Evolutionary conservation across 441 rosid genomes (phyloP), one percentile per base, ranked within the genome.

Genomic region (Manihot esculenta): DNA sequence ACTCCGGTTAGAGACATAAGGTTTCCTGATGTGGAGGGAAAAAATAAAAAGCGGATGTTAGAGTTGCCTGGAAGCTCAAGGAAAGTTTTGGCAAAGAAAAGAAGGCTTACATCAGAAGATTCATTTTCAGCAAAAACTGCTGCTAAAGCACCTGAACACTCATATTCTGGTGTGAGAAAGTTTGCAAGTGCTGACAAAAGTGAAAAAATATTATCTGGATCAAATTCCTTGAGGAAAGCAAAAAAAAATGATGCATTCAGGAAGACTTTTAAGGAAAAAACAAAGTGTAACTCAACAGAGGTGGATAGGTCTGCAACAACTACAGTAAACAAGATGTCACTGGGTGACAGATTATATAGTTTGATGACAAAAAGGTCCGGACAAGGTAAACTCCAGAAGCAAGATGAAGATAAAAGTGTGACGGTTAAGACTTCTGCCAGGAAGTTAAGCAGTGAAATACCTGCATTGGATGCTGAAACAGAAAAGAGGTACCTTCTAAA

Each of bases 1-100:
- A 95, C 99, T 79, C 99, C 99, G 38, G 69, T 71, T 60, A 86
- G 98, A 81, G 84, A 87, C 77, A 74, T 93, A 69, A 79, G 68
- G 72, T 95, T 93, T 72, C 99, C 99, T 75, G 74, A 54, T 61
- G 64, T 64, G 27, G 83, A 74, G 78, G 82, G 77, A 49, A 77
- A 66, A 74, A 84, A 76, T 81, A 79, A 79, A 74, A 81, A 74
- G 74, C 75, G 55, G 73, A 65, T 76, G 49, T 45, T 65, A 53
- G 88, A 81, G 56, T 71, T 69, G 60, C 80, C 69, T 71, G 56
- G 76, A 53, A 76, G 70, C 70, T 80, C 71, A 74, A 86, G 70
- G 49, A 74, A 78, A 78, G 45, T 20, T 26, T 69, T 81, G 64
- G 69, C 72, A 50, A 82, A 77, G 80, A 81, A 72, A 70, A 81